Base-by-base conservation (phyloP, 75 land plant genomes). In the Cryptomeria japonica region DNA sequence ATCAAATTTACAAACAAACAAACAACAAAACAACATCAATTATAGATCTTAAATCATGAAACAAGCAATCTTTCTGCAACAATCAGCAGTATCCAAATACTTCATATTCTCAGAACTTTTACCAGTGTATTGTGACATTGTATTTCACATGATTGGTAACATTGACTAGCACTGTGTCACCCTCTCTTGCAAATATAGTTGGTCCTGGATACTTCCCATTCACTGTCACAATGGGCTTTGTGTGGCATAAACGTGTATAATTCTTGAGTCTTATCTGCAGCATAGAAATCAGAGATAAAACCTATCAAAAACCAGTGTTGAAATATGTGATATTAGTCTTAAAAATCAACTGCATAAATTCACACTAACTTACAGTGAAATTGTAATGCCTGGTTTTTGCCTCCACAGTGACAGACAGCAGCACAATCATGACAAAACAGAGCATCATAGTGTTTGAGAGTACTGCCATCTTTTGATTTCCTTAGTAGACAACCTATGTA, bases 101-200 rank as follows among this genome's bases (percentile, higher is more conserved):
- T 58, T 39, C 46, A 10, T 11, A 0, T 22, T 41, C 1, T 14
- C 1, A 2, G 0, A 22, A 19, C 25, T 80, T 5, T 44, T 80
- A 88, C 89, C 89, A 88, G 88, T 88, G 89, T 39, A 88, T 88
- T 38, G 73, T 58, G 16, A 88, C 46, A 44, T 88, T 72, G 46
- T 88, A 88, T 9, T 83, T 32, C n/a, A 72, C 89, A 72, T 88
- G 86, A 46, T 88, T 88, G 18, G 88, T 88, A 14, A 88, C 89
- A 41, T 88, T 88, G 22, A 88, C 76, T 9, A 88, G 44, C 34
- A 88, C 86, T 18, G 86, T 86, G 88, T 88, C 89, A 55, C 88
- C 89, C 86, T 88, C 88, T n/a, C 86, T 64, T 41, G 77, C 87
- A 86, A 22, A 86, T 44, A 88, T 38, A 28, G 72, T 86, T 44